phyloP scores from a whole-genome alignment of 495 filamentous ascomycete genomes.

The Extremus antarcticus region DNA sequence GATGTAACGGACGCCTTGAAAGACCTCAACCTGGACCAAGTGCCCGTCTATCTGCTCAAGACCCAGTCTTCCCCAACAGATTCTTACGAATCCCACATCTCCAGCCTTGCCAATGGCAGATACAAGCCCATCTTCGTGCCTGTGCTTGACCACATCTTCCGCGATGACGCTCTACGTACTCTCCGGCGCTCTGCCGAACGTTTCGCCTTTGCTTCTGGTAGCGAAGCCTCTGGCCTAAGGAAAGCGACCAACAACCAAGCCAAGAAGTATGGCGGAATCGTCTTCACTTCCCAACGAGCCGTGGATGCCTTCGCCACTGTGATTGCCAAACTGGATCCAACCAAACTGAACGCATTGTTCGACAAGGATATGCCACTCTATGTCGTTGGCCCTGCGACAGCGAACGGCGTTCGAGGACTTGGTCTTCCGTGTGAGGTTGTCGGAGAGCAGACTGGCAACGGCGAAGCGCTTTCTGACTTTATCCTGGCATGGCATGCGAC shows the following conservation, averaged over 20 bases:
- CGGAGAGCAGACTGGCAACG: slow-evolving; percentile 72
- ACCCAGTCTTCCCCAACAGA: slow-evolving; percentile 70
- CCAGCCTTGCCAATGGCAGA: slow-evolving; percentile 29
- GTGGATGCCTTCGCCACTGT: slow-evolving; percentile 72
- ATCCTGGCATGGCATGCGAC: slow-evolving; percentile 45
- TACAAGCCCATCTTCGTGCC: slow-evolving; percentile 67
- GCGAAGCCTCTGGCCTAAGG: slow-evolving; percentile 6
- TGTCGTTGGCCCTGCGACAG: slow-evolving; percentile 87
- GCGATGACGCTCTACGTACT: slow-evolving; percentile 35
- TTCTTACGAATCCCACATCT: slow-evolving; percentile 68
- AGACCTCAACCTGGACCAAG: slow-evolving; percentile 11
- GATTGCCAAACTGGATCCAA: slow-evolving; percentile 34
- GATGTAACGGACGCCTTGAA: slow-evolving; percentile 7
- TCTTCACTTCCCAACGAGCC: slow-evolving; percentile 90
- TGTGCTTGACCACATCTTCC: slow-evolving; percentile 64
- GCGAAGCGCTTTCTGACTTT: slow-evolving; percentile 60
- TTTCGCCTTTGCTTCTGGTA: slow-evolving; percentile 20
- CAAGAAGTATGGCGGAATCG: slow-evolving; percentile 62
- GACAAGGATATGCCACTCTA: slow-evolving; percentile 54
- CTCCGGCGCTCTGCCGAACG: slow-evolving; percentile 17
- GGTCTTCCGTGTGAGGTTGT: slow-evolving; percentile 29
- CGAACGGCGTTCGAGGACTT: slow-evolving; percentile 54
- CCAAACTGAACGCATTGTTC: slow-evolving; percentile 26
- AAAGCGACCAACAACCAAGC: slow-evolving; percentile 14
- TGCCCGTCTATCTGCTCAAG: slow-evolving; percentile 73